Evolutionary conservation across 2,329 filamentous ascomycete genomes (phyloP).

Genomic region (Alternaria panax): DNA sequence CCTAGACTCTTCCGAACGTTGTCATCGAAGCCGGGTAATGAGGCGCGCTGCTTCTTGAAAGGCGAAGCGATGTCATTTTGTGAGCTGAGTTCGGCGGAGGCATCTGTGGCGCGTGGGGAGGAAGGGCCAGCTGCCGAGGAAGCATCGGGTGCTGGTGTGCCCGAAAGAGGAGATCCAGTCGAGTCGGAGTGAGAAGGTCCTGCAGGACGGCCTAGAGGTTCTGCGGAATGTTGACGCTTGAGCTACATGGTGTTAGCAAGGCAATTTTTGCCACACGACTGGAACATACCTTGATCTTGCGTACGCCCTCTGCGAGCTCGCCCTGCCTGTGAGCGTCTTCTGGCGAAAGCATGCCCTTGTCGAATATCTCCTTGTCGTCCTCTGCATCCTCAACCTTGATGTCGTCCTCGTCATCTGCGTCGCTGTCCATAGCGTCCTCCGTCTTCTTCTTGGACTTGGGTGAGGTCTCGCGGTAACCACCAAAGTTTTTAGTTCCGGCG

Average conservation of each 20-base stretch:
- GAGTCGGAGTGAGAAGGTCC: constrained; percentile 31
- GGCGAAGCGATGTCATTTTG: constrained; percentile 70
- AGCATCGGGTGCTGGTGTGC: constrained; percentile 28
- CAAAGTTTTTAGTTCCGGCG: constrained; percentile 88
- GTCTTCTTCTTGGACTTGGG: constrained; percentile 61
- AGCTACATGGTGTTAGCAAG: constrained; percentile 62
- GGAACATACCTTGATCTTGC: constrained; percentile 79
- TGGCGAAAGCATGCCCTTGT: constrained; percentile 63
- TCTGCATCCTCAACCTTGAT: constrained; percentile 69
- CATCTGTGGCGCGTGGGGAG: constrained; percentile 43
- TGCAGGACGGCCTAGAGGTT: constrained; percentile 62
- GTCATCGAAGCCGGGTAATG: constrained; percentile 60
- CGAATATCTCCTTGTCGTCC: constrained; percentile 65
- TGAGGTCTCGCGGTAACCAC: constrained; percentile 76
- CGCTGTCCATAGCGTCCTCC: constrained; percentile 72
- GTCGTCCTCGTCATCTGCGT: constrained; percentile 73
- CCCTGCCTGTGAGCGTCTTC: constrained; percentile 77
- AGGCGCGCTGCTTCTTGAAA: constrained; percentile 77
- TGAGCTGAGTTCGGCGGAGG: constrained; percentile 52
- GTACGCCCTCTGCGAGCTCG: constrained; percentile 80
- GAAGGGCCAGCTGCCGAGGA: constrained; percentile 31
- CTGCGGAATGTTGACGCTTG: constrained; percentile 80
- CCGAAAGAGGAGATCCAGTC: constrained; percentile 37
- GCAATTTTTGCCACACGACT: neutral
- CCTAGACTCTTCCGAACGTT: constrained; percentile 50